Percentiles rank a stretch among this genome's conserved stretches.
phyloP scores from a whole-genome alignment of 768 basidiomycete genomes.

The Filobasidium floriforme region DNA sequence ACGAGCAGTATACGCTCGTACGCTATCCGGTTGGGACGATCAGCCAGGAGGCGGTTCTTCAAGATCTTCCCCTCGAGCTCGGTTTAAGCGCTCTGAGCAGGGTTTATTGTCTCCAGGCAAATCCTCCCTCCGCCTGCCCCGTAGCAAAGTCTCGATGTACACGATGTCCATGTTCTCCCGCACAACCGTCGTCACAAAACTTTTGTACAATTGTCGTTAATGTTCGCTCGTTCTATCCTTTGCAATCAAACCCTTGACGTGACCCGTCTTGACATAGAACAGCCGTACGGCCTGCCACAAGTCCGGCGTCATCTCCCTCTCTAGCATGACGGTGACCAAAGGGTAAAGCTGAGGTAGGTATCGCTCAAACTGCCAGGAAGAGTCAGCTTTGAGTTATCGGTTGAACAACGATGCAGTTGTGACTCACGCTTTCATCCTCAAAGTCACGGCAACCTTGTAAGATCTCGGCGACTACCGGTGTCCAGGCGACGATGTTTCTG shows the following conservation, averaged over 20 bases:
- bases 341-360: constrained; percentile 90
- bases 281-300: constrained; percentile 69
- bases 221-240: constrained; percentile 7
- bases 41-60: no score
- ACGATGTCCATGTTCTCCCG: no score
- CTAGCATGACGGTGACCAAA: constrained; percentile 72
- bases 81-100: no score
- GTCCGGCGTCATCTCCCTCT: constrained; percentile 72
- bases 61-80: no score
- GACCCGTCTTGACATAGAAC: constrained; percentile 66
- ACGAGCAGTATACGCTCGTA: no score
- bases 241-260: constrained; percentile 24
- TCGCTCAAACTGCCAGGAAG: constrained; percentile 62
- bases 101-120: no score
- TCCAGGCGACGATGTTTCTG: constrained; percentile 95
- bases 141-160: no score
- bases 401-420: background rate
- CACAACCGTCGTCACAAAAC: no score
- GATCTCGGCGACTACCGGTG: constrained; percentile 95
- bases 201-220: background rate
- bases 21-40: no score
- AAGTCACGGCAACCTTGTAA: constrained; percentile 81
- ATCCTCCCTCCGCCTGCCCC: no score
- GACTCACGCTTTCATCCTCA: constrained; percentile 78
- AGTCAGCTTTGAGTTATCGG: constrained; percentile 4